A percentile compares a stretch with the other conserved stretches of the same genome.
Evolutionary conservation across 2,329 filamentous ascomycete genomes (phyloP).

Genomic region (Drechslera avenae): DNA sequence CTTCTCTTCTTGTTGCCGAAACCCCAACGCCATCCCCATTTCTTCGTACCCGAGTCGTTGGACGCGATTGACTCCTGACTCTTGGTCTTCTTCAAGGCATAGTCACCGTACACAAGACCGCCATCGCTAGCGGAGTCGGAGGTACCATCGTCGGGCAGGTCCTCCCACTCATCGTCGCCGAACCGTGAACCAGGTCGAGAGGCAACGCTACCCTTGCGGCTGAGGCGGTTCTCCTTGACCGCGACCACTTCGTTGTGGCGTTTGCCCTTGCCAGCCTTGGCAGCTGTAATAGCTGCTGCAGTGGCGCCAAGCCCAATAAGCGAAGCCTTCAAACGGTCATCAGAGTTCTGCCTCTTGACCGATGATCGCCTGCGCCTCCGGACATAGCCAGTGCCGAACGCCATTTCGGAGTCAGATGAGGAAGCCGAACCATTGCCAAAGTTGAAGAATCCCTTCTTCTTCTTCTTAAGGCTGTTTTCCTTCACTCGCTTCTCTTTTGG

Average conservation of each 20-base stretch:
- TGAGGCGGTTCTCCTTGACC: conserved; percentile 39
- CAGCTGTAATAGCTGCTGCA: conserved; percentile 55
- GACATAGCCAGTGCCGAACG: conserved; percentile 51
- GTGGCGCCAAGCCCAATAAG: conserved; percentile 55
- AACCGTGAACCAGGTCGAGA: conserved; percentile 33
- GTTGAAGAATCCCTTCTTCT: conserved; percentile 55
- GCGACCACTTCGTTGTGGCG: conserved; percentile 42
- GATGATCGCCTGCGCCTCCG: conserved; percentile 29
- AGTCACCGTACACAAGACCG: conserved; percentile 65
- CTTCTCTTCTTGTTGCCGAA: conserved; percentile 54
- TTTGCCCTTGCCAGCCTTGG: conserved; percentile 43
- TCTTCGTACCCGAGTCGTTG: conserved; percentile 59
- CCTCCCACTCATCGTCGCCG: conserved; percentile 57
- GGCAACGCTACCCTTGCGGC: conserved; percentile 26
- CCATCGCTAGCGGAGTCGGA: conserved; percentile 58
- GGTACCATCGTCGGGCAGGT: conserved; percentile 44
- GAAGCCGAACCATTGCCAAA: conserved; percentile 55
- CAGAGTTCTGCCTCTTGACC: conserved; percentile 47
- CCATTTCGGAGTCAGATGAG: conserved; percentile 54
- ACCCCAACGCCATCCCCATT: conserved; percentile 67
- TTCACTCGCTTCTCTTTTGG: conserved; percentile 40
- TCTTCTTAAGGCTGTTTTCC: conserved; percentile 40
- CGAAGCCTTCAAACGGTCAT: conserved; percentile 55
- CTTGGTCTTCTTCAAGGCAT: conserved; percentile 43
- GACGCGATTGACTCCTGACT: conserved; percentile 61